Evolutionary conservation across 805 yeast species (phyloP).

Genomic region (Myxozyma vanderwaltii): DNA sequence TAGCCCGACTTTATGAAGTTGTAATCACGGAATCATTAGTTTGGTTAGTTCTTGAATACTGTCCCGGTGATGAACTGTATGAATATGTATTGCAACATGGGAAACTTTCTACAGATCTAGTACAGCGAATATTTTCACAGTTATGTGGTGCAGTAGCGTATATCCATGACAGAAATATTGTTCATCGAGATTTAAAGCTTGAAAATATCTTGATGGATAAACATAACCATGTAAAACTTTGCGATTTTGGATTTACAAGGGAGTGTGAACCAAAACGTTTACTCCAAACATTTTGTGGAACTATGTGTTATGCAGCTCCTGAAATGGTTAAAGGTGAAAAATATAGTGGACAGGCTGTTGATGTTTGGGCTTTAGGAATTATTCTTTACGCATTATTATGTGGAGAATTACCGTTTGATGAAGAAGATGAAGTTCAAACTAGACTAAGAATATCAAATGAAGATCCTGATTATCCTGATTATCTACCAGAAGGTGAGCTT

Average conservation of each 20-base stretch:
- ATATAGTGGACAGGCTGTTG: constrained; percentile 56
- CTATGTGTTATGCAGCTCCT: constrained; percentile 96
- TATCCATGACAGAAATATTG: constrained; percentile 74
- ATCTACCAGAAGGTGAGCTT: constrained; percentile 44
- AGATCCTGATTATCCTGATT: constrained; percentile 61
- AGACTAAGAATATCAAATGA: constrained; percentile 60
- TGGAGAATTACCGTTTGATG: constrained; percentile 92
- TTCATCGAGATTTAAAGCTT: constrained; percentile 74
- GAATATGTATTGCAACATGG: constrained; percentile 41
- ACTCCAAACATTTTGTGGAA: constrained; percentile 87
- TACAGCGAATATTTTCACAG: constrained; percentile 51
- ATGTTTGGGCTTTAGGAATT: constrained; percentile 91
- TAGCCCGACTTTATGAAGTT: constrained; percentile 82
- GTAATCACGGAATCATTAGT: constrained; percentile 76
- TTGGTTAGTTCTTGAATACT: constrained; percentile 89
- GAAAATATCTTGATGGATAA: constrained; percentile 61
- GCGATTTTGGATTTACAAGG: constrained; percentile 94
- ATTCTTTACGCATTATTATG: constrained; percentile 80
- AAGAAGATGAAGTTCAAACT: constrained; percentile 66
- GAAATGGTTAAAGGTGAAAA: constrained; percentile 70
- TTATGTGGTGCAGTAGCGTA: constrained; percentile 65
- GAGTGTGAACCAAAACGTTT: constrained; percentile 61
- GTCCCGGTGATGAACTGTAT: constrained; percentile 62
- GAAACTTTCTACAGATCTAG: constrained; percentile 46
- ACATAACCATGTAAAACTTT: constrained; percentile 75